Percentiles rank a stretch among this genome's conserved stretches.
phyloP scores from a whole-genome alignment of 768 basidiomycete species.

The Tulasnella sp. region DNA sequence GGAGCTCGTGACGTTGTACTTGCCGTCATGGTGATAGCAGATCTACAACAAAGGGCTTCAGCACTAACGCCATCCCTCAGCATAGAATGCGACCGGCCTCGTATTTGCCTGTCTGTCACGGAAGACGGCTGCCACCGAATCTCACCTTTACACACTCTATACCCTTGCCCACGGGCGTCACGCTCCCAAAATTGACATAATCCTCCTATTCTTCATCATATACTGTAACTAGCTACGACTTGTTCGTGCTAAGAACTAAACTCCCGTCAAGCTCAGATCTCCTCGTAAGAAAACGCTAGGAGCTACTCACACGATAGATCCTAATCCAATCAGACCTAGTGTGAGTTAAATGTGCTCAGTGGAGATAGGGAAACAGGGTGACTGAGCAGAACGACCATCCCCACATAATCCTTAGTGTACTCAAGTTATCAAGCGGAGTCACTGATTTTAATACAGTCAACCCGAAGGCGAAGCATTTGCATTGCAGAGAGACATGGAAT shows the following conservation, averaged over 20 bases:
- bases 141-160: slow-evolving; percentile 45
- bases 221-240: slow-evolving; percentile 73
- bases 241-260: slow-evolving; percentile 56
- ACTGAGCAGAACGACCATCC: no score
- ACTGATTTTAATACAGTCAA: no score
- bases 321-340: slow-evolving; percentile 96
- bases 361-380: no score
- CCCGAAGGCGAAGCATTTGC: no score
- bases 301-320: slow-evolving; percentile 58
- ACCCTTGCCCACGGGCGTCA: slow-evolving; percentile 29
- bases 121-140: slow-evolving; percentile 70
- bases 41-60: slow-evolving; percentile 33
- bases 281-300: neutral
- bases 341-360: slow-evolving; percentile 73
- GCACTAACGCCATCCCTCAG: neutral
- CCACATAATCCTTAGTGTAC: no score
- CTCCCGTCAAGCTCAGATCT: neutral
- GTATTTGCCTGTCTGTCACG: slow-evolving; percentile 78
- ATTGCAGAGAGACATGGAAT: no score
- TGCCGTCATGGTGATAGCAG: slow-evolving; percentile 93
- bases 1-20: slow-evolving; percentile 87
- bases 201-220: slow-evolving; percentile 91
- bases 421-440: no score
- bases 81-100: slow-evolving; percentile 42
- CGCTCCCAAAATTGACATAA: slow-evolving; percentile 51